Conservation (phyloP, 257 asterid species). For the Fraxinus americana region DNA sequence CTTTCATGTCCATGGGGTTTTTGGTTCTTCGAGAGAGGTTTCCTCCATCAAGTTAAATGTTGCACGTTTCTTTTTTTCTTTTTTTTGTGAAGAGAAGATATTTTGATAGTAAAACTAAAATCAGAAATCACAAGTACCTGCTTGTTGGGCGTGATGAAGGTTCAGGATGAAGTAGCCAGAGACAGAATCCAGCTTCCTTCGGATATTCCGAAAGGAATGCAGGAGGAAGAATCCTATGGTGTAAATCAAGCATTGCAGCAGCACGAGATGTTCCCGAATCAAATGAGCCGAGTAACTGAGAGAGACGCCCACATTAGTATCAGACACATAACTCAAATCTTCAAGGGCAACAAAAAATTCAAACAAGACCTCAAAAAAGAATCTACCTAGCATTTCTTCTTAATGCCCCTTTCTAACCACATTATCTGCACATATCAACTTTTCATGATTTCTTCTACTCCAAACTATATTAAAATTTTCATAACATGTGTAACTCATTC, state of each 20-base stretch:
- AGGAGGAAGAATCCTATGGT: slow-evolving; percentile 88
- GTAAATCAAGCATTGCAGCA: slow-evolving; percentile 86
- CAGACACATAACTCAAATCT: slow-evolving; percentile 19
- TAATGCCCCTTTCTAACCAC: background rate
- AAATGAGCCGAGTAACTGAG: slow-evolving; percentile 84
- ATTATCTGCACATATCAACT: background rate
- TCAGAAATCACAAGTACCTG: slow-evolving; percentile 45
- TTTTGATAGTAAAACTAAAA: slow-evolving; percentile 4
- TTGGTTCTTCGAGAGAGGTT: background rate
- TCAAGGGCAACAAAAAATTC: slow-evolving; percentile 15
- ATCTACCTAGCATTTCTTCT: slow-evolving; percentile 11
- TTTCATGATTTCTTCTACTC: background rate
- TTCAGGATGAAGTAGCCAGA: slow-evolving; percentile 95
- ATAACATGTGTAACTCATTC: background rate
- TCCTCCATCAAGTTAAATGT: background rate
- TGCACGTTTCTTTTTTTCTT: background rate
- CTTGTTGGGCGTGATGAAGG: slow-evolving; percentile 82
- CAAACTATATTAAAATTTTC: background rate
- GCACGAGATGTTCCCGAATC: slow-evolving; percentile 76
- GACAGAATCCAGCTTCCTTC: slow-evolving; percentile 96
- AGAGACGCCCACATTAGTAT: slow-evolving; percentile 29
- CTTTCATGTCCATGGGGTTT: background rate
- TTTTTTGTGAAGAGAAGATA: background rate
- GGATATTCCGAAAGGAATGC: slow-evolving; percentile 81
- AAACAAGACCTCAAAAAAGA: slow-evolving; percentile 20